Evolutionary conservation across 176 grass and related monocot genomes (phyloP), one percentile per base, ranked within the genome.

Genomic region (Oryza nivara): DNA sequence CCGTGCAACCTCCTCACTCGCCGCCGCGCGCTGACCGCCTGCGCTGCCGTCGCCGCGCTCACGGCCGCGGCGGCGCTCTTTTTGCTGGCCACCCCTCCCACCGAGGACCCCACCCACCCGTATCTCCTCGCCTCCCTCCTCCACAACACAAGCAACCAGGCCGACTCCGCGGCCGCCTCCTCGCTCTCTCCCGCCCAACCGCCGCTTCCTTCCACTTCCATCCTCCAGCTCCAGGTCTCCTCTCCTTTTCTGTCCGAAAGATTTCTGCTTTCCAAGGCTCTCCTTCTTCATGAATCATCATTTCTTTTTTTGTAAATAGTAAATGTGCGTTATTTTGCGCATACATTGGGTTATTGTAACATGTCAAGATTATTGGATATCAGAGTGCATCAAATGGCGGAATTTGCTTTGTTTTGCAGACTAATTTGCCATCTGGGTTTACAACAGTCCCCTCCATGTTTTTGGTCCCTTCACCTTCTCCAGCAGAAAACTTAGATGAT

Each of bases 401-500:
- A 77, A 40, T 70, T 47, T 70, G 13, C 49, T 72, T 72, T 60
- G 22, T 91, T 88, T 65, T 94, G 25, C 84, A 92, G 87, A 9
- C 9, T 35, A 52, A 81, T 89, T 85, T 78, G 8, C 36, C 76
- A 30, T 66, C 65, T 66, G 60, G 14, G 66, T 68, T 56, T 20
- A 61, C 77, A 17, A 23, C 83, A 43, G 51, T 74, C 14, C 28
- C 63, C 26, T 81, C 44, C 9, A 60, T 81, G n/a, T 71, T 82
- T 47, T 46, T 56, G 38, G 79, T 43, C 2, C 88, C 91, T 68
- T 70, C 75, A 38, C 88, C 83, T 49, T 90, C 86, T 2, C 94
- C 83, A 61, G 43, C 7, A 14, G 83, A 88, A 40, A 90, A 66
- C 85, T 85, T 89, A 22, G 88, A 94, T 81, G 94, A 97, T 69